Base-by-base conservation (phyloP, 2,329 filamentous ascomycete genomes). In the Elsinoe ampelina region DNA sequence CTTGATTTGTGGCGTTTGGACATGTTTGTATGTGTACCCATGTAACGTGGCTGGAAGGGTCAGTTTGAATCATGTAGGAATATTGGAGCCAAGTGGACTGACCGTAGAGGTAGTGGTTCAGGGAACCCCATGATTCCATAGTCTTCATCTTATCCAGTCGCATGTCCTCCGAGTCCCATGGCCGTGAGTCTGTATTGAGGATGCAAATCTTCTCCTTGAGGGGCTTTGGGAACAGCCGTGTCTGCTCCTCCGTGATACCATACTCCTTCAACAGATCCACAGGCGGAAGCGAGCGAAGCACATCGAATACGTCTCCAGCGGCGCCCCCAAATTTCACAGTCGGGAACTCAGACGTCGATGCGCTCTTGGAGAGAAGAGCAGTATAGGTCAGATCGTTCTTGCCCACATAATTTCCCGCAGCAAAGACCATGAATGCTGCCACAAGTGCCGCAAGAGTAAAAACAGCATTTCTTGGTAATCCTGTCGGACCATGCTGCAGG, bases 1-100 rank as follows among this genome's bases (percentile, higher is more conserved):
- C 2, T 65, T 61, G 56, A 73, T 72, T 26, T 70, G 67, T 26
- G 72, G 67, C 5, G 72, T 72, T 58, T 70, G 72, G 26, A 77
- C 70, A 54, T 76, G 71, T 32, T 75, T 74, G 62, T 77, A 77
- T 52, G 76, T 73, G 64, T 77, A 77, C 3, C 75, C 75, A 62
- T 78, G 76, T 48, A 78, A 75, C 62, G 65, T 66, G 20, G 72
- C 72, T 39, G 36, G 13, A 8, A 17, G 26, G 26, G 26, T 30
- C n/a, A 39, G 13, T 12, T n/a, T 39, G 13, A n/a, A 17, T 39
- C 13, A 39, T n/a, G 10, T 1, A 19, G 17, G 13, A 19, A 47
- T 3, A 2, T 2, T 13, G 3, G 12, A 7, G 12, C 19, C 4
- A 30, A 47, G 2, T 71, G 60, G 2, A 22, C 30, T n/a, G 61